Conservation (phyloP, 768 basidiomycete genomes). For the Saitozyma sp. region DNA sequence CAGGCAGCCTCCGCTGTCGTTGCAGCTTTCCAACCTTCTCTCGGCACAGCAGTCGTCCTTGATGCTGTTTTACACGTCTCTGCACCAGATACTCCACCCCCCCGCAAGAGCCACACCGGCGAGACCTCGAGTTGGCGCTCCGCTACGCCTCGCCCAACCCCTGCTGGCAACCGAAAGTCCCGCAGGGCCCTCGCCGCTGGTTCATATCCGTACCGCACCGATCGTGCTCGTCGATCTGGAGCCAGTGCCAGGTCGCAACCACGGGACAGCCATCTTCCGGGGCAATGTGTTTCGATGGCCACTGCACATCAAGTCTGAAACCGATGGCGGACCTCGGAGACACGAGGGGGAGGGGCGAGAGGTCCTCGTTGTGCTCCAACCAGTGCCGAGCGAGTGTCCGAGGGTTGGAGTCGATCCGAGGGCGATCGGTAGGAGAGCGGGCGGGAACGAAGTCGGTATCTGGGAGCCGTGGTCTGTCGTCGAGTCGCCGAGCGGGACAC, state of each 20-base stretch:
- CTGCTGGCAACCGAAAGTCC: not conserved
- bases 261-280: too few relatives aligned
- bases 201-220: conserved; percentile 14
- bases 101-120: not conserved
- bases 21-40: conserved; percentile 29
- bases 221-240: conserved; percentile 3
- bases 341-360: conserved; percentile 6
- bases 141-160: too few relatives aligned
- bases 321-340: conserved; percentile 4
- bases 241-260: too few relatives aligned
- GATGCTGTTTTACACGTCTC: conserved; percentile 38
- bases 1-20: conserved; percentile 27
- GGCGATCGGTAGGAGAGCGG: conserved; percentile 12
- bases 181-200: not conserved
- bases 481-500: too few relatives aligned
- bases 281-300: too few relatives aligned
- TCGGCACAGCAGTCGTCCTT: conserved; percentile 28
- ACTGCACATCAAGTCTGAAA: not conserved
- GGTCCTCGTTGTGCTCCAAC: conserved; percentile 23
- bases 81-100: conserved; percentile 26
- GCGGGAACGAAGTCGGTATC: conserved; percentile 20
- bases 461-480: conserved; percentile 12
- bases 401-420: conserved; percentile 26
- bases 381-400: conserved; percentile 24
- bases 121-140: not conserved